Percentiles rank a stretch among this genome's conserved stretches.
These are phyloP conservation scores for Miscanthus lutarioriparius DNA, from an alignment of 176 grass and related monocot genomes.

Conservation along the genomic window DNA sequence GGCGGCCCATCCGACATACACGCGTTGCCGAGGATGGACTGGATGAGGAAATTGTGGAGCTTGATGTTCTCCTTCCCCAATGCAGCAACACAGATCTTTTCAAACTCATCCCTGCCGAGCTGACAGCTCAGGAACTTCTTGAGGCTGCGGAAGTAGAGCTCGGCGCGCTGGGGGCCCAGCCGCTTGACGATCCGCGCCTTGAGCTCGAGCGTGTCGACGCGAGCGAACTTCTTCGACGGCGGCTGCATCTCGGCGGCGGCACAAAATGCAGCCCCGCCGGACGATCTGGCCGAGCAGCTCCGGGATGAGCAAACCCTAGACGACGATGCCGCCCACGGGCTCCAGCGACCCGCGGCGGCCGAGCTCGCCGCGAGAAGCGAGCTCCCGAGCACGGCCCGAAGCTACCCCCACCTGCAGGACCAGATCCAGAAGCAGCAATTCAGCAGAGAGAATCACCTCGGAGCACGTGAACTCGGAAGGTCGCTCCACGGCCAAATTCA, in stretches of 20 bases:
- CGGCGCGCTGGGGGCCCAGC: conserved; percentile 49
- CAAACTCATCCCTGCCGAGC: conserved; percentile 60
- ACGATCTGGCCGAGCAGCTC: not conserved
- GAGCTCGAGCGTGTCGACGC: conserved; percentile 56
- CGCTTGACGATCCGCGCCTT: conserved; percentile 54
- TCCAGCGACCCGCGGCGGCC: not conserved
- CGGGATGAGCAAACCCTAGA: conserved; percentile 32
- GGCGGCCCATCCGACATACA: conserved; percentile 21
- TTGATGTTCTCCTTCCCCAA: conserved; percentile 67
- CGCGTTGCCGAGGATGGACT: conserved; percentile 58
- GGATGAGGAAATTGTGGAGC: conserved; percentile 64
- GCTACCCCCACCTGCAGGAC: conserved; percentile 17
- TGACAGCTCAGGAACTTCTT: conserved; percentile 49
- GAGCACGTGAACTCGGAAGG: not conserved
- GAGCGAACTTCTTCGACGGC: conserved; percentile 45
- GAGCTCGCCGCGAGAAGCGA: not conserved
- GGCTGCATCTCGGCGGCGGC: conserved; percentile 43
- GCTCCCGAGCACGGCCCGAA: conserved; percentile 14
- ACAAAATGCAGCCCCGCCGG: conserved; percentile 36
- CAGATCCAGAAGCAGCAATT: conserved; percentile 38
- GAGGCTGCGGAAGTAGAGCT: conserved; percentile 56
- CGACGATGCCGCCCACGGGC: not conserved
- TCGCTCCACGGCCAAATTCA: not conserved
- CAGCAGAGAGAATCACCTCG: conserved; percentile 9
- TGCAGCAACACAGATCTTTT: conserved; percentile 50